Conservation (phyloP, 345 rosid genomes). For the Eucalyptus fibrosa region DNA sequence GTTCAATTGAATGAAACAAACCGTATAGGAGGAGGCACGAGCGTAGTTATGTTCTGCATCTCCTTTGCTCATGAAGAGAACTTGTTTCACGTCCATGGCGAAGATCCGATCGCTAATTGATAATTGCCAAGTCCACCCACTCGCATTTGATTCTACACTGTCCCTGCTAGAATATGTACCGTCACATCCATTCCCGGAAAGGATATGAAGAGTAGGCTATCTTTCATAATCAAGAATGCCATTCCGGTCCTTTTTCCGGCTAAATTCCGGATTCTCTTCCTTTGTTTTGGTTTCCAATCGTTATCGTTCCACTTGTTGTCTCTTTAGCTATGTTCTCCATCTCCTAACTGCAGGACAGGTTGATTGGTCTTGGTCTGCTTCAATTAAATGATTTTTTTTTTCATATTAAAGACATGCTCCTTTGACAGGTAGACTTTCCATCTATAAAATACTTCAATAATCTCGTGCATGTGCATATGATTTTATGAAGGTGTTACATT, state of each 20-base stretch:
- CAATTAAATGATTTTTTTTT: background rate
- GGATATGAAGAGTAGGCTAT: background rate
- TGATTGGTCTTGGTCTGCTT: background rate
- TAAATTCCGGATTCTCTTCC: background rate
- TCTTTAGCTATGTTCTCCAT: background rate
- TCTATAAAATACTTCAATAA: background rate
- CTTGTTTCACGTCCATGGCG: background rate
- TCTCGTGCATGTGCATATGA: background rate
- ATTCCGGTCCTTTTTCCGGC: background rate
- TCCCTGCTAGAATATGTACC: background rate
- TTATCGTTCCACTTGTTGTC: background rate
- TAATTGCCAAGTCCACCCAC: background rate
- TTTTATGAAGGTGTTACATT: too few species aligned
- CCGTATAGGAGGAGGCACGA: background rate
- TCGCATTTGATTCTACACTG: background rate
- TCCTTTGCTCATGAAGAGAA: background rate
- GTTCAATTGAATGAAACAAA: background rate
- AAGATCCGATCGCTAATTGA: background rate
- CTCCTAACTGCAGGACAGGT: background rate
- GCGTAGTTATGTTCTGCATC: background rate
- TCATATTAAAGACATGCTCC: background rate
- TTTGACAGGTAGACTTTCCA: background rate
- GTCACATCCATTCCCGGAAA: background rate
- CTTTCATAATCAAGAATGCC: background rate
- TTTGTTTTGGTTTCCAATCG: background rate